Evolutionary conservation across 2,329 filamentous ascomycete genomes (phyloP).

Genomic region (Diplodia corticola): DNA sequence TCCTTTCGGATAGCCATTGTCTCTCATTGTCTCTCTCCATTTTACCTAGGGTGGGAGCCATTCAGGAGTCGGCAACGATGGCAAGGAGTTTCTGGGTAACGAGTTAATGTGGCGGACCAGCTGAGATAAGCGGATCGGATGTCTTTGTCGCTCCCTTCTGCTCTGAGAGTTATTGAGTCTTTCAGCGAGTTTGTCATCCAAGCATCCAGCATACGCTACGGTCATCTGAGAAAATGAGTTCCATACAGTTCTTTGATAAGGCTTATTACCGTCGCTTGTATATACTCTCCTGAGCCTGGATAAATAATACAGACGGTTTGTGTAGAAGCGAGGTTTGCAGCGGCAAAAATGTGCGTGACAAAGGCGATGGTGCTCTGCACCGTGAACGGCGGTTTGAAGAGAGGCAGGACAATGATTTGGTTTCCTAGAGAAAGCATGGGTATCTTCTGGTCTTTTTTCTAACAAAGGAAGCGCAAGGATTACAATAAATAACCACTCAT

Average conservation of each 20-base stretch:
- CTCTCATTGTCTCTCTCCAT: neutral
- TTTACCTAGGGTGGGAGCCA: neutral
- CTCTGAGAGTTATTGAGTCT: neutral
- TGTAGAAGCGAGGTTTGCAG: neutral
- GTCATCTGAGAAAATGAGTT: neutral
- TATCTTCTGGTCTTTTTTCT: too few relatives aligned
- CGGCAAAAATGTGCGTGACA: neutral
- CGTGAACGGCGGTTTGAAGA: neutral
- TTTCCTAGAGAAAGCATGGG: neutral
- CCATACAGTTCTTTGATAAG: neutral
- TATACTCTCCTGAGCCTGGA: neutral
- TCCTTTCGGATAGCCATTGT: too few relatives aligned
- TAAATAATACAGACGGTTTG: neutral
- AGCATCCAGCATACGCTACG: neutral
- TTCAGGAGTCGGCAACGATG: neutral
- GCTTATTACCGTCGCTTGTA: neutral
- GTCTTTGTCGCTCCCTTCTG: neutral
- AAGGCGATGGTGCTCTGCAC: neutral
- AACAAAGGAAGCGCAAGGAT: neutral
- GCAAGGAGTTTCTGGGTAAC: neutral
- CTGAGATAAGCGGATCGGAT: neutral
- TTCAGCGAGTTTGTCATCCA: neutral
- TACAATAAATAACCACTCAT: neutral
- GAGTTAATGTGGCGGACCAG: conserved; percentile 1
- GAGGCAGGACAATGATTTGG: neutral